These are phyloP conservation scores for Pichia sp. DNA, from an alignment of 1,139 yeast genomes.

Conservation along the genomic window DNA sequence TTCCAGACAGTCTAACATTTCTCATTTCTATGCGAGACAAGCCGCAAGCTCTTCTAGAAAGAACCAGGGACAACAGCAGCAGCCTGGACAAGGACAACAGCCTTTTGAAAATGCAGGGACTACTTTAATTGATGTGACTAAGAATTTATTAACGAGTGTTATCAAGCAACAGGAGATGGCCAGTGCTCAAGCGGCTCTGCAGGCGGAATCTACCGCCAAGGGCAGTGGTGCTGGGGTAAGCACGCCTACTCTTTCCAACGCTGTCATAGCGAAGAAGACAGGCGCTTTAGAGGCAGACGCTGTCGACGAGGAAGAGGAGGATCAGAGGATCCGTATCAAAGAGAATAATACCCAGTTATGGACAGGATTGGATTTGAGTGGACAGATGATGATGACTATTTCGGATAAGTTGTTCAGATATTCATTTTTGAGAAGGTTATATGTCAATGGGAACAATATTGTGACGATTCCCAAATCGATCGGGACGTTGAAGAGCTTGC, in stretches of 20 bases:
- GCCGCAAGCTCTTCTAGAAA: constrained; percentile 79
- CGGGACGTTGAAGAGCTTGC: constrained; percentile 63
- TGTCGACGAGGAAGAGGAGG: constrained; percentile 76
- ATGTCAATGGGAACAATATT: constrained; percentile 81
- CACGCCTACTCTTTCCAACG: constrained; percentile 21
- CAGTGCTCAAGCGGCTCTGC: constrained; percentile 5
- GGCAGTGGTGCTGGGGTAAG: constrained; percentile 9
- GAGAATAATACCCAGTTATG: constrained; percentile 78
- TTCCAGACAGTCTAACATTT: constrained; percentile 63
- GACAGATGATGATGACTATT: constrained; percentile 73
- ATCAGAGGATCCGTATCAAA: constrained; percentile 69
- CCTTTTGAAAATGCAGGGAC: constrained; percentile 18
- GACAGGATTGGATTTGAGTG: constrained; percentile 91
- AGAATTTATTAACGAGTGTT: constrained; percentile 37
- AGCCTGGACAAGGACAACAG: constrained; percentile 18
- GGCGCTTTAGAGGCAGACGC: constrained; percentile 33
- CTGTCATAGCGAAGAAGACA: constrained; percentile 21
- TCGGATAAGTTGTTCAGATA: constrained; percentile 77
- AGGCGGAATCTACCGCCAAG: neutral
- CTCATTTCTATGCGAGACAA: constrained; percentile 89
- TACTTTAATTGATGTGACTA: constrained; percentile 55
- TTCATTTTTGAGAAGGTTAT: constrained; percentile 80
- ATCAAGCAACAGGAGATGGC: constrained; percentile 19
- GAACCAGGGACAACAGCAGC: constrained; percentile 14
- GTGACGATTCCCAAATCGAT: constrained; percentile 66